Evolutionary conservation across 2,329 filamentous ascomycete genomes (phyloP).

Genomic region (Calonectria hawksworthii): DNA sequence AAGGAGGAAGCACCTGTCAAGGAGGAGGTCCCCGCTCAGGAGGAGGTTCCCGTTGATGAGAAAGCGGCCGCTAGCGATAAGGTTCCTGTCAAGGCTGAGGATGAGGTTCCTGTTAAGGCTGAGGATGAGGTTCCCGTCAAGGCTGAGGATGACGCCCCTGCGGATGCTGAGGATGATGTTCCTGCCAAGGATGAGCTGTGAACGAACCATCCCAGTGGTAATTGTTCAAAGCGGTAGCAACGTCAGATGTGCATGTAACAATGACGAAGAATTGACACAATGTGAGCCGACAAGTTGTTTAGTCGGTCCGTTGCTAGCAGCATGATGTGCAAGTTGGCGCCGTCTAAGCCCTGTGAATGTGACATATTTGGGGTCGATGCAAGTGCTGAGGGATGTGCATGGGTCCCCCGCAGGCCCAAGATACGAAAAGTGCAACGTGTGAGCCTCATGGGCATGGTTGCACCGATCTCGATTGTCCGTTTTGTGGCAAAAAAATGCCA

Average conservation of each 20-base stretch:
- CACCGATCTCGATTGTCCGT: conserved; percentile 13
- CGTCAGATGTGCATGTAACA: conserved; percentile 15
- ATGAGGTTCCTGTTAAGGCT: background rate
- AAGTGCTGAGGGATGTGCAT: background rate
- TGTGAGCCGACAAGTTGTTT: background rate
- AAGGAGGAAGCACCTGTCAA: background rate
- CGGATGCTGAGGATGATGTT: conserved; percentile 33
- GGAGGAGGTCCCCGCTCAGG: background rate
- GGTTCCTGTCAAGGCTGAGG: background rate
- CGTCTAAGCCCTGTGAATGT: conserved; percentile 21
- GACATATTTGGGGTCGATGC: conserved; percentile 12
- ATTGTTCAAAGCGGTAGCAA: background rate
- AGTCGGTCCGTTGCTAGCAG: conserved; percentile 20
- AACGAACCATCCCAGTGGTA: conserved; percentile 33
- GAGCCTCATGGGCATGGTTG: background rate
- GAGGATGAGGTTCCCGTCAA: background rate
- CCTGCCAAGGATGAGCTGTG: conserved; percentile 64
- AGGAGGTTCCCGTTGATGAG: background rate
- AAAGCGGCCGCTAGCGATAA: background rate
- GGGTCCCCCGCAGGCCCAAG: background rate
- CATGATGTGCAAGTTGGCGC: background rate
- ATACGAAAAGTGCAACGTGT: conserved; percentile 6
- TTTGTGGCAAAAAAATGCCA: background rate
- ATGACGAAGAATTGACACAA: conserved; percentile 7
- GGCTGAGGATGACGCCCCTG: background rate